Evolutionary conservation across 208 protist genomes (phyloP), one percentile per base, ranked within the genome.

Genomic region (Angomonas deanei): DNA sequence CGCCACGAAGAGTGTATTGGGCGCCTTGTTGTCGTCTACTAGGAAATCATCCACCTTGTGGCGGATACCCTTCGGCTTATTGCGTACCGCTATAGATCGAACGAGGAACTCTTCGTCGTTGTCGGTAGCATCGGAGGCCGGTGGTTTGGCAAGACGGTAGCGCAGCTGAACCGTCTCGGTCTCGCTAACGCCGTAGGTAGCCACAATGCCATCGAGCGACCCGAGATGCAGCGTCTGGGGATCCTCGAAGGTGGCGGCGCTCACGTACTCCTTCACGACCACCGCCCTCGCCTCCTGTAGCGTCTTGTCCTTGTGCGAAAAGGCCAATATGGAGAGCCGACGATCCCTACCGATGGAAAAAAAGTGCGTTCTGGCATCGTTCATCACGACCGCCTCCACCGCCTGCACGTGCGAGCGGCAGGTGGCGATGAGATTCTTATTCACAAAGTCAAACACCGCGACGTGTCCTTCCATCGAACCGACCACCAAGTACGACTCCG

Each of bases 391-490:
- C 4, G 84, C 74, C 68, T 94, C 84, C 3, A 96, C 85, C 3
- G 88, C 88, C 68, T 88, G 78, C 33, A 92, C 84, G 63, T 96
- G 91, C 27, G 78, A 80, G 13, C 84, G 78, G 1, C 60, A 70
- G 11, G 64, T 54, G 4, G 79, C 68, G 13, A 86, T 38, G 11
- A 93, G n/a, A 32, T 52, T 65, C 72, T 93, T 96, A 10, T 64
- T 31, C 19, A 74, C 70, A 64, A 96, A 93, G 61, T 96, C 84
- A 55, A 96, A 92, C 10, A 96, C 70, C 5, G 79, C 76, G 15
- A 93, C 73, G 70, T 92, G 77, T 3, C 90, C 90, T 60, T 96
- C 86, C 61, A 96, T 91, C 66, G 78, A 83, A 23, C 86, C 90
- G 23, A 86, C 64, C 32, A 78, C 77, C 39, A 96, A 68, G 62